Percentiles rank a stretch among this genome's conserved stretches.
These are phyloP conservation scores for Brettanomyces bruxellensis DNA, from an alignment of 805 yeast species.

Conservation along the genomic window DNA sequence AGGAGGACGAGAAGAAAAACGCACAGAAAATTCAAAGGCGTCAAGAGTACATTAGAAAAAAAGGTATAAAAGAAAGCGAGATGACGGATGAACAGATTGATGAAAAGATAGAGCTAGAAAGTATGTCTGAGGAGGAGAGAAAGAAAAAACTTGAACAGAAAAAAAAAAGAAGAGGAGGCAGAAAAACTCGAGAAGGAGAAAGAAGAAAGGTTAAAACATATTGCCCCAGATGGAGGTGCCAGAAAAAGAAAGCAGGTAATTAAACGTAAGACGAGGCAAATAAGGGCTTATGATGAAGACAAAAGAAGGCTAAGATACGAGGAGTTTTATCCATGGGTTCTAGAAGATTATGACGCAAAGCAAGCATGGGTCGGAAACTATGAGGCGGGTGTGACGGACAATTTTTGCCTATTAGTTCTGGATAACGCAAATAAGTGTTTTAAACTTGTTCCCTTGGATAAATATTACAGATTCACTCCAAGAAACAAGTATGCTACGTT, in stretches of 20 bases:
- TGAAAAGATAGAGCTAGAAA: slow-evolving; percentile 21
- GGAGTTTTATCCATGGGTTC: slow-evolving; percentile 96
- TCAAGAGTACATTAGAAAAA: slow-evolving; percentile 22
- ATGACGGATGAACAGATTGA: slow-evolving; percentile 19
- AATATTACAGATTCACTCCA: slow-evolving; percentile 87
- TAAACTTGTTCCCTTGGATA: slow-evolving; percentile 91
- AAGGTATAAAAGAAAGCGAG: slow-evolving; percentile 7
- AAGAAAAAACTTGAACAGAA: slow-evolving; percentile 16
- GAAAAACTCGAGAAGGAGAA: slow-evolving; percentile 28
- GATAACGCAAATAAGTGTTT: slow-evolving; percentile 69
- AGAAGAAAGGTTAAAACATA: slow-evolving; percentile 49
- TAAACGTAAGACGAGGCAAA: slow-evolving; percentile 79
- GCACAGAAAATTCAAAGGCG: slow-evolving; percentile 28
- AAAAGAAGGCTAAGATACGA: slow-evolving; percentile 84
- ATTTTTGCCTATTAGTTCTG: slow-evolving; percentile 77
- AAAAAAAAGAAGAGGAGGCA: slow-evolving; percentile 18
- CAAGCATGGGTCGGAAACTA: slow-evolving; percentile 94
- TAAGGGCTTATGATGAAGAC: slow-evolving; percentile 70
- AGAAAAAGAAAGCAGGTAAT: slow-evolving; percentile 50
- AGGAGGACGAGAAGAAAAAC: slow-evolving; percentile 35
- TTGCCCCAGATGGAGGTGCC: slow-evolving; percentile 92
- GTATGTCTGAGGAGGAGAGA: slow-evolving; percentile 35
- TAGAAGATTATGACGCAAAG: slow-evolving; percentile 91
- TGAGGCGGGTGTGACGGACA: slow-evolving; percentile 82
- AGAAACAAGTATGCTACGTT: slow-evolving; percentile 89